A percentile compares a stretch with the other conserved stretches of the same genome.
phyloP scores from a whole-genome alignment of 2,329 filamentous ascomycete genomes.

The Chaetomium strumarium region DNA sequence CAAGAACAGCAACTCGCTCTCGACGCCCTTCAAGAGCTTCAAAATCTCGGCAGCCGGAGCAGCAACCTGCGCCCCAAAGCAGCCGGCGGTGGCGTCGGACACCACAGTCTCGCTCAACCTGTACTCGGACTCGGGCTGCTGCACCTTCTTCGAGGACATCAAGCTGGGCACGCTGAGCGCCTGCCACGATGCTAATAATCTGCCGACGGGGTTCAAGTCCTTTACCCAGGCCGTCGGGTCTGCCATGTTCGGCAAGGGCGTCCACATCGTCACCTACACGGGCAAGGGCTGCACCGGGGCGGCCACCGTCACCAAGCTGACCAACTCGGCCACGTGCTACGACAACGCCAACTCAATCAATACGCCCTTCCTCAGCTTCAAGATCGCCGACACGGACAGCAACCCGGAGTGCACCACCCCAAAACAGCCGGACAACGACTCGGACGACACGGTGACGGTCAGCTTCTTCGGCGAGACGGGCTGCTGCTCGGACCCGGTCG shows the following conservation, averaged over 20 bases:
- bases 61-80: neutral
- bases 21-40: constrained; percentile 1
- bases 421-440: neutral
- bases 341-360: neutral
- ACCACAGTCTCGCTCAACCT: neutral
- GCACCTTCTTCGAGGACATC: neutral
- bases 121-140: constrained; percentile 2
- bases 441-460: neutral
- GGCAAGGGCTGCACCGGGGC: neutral
- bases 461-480: neutral
- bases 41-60: neutral
- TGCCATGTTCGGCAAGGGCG: neutral
- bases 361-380: neutral
- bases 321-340: constrained; percentile 3
- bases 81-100: neutral
- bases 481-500: constrained; percentile 1
- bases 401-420: neutral
- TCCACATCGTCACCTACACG: neutral
- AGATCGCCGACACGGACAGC: neutral
- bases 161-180: neutral
- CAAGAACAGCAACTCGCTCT: neutral
- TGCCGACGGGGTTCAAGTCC: neutral
- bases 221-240: constrained; percentile 1
- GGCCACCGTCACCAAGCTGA: neutral
- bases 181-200: constrained; percentile 1